Evolutionary conservation across 2,329 filamentous ascomycete genomes (phyloP).

Genomic region (Beauveria sp.): DNA sequence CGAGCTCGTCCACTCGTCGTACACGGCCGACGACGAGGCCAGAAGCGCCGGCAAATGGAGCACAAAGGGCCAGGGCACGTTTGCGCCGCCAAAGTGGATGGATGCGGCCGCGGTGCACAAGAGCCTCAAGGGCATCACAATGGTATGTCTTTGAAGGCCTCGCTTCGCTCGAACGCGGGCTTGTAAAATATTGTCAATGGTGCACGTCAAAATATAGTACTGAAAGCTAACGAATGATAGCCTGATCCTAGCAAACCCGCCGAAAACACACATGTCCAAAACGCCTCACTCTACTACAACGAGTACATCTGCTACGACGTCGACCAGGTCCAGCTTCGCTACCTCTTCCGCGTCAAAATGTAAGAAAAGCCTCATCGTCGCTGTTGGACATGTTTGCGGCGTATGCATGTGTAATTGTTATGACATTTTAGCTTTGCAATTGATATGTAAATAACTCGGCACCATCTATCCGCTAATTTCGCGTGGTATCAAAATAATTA

Average conservation of each 20-base stretch:
- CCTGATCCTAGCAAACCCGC: constrained; percentile 42
- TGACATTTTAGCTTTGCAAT: neutral
- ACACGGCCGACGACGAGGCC: constrained; percentile 56
- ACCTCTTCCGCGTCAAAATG: constrained; percentile 58
- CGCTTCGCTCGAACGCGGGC: neutral
- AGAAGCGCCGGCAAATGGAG: constrained; percentile 52
- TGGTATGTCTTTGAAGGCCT: constrained; percentile 42
- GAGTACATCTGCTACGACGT: constrained; percentile 69
- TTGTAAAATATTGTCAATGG: neutral
- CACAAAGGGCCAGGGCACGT: constrained; percentile 63
- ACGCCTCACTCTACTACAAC: constrained; percentile 55
- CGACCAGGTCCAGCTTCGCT: constrained; percentile 61
- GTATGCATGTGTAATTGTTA: neutral
- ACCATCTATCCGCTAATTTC: neutral
- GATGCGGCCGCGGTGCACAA: constrained; percentile 60
- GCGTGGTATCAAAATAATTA: neutral
- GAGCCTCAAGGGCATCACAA: constrained; percentile 58
- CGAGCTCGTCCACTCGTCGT: constrained; percentile 50
- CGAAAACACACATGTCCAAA: constrained; percentile 37
- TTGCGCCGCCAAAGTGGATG: constrained; percentile 63
- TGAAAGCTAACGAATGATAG: constrained; percentile 22
- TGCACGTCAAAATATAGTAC: neutral
- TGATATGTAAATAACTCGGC: neutral
- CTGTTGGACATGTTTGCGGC: neutral
- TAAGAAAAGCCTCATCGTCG: constrained; percentile 11